These are phyloP conservation scores for Diaporthe amygdali DNA, from an alignment of 2,329 filamentous ascomycete genomes.

Conservation along the genomic window DNA sequence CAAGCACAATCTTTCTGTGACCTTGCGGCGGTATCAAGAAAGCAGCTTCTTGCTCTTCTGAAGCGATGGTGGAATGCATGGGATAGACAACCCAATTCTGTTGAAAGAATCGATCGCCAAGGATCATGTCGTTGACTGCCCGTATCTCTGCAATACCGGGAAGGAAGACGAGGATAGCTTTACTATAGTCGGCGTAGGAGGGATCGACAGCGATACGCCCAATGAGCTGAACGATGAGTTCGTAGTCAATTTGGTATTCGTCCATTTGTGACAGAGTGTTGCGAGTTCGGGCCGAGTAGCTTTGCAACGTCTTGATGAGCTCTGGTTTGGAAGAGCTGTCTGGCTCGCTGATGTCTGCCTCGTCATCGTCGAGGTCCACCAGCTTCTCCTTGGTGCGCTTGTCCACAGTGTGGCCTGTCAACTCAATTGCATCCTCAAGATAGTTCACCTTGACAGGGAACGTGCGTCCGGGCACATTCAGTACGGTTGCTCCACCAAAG, in stretches of 20 bases:
- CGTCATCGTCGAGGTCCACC: slow-evolving; percentile 66
- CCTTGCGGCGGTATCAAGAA: slow-evolving; percentile 86
- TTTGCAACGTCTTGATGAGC: slow-evolving; percentile 67
- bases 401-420: slow-evolving; percentile 75
- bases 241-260: slow-evolving; percentile 90
- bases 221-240: slow-evolving; percentile 81
- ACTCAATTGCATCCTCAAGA: slow-evolving; percentile 89
- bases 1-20: slow-evolving; percentile 89
- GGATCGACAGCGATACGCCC: slow-evolving; percentile 74
- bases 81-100: slow-evolving; percentile 85
- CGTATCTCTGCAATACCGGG: slow-evolving; percentile 94
- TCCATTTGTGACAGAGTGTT: slow-evolving; percentile 79
- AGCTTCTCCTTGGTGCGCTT: slow-evolving; percentile 57
- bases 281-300: slow-evolving; percentile 78
- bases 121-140: slow-evolving; percentile 82
- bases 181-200: slow-evolving; percentile 75
- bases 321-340: slow-evolving; percentile 59
- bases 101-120: slow-evolving; percentile 77
- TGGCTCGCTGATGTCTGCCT: slow-evolving; percentile 55
- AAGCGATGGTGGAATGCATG: slow-evolving; percentile 92
- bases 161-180: slow-evolving; percentile 91
- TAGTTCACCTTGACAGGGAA: slow-evolving; percentile 90
- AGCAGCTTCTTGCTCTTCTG: slow-evolving; percentile 93
- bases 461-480: slow-evolving; percentile 90
- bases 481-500: slow-evolving; percentile 80